Evolutionary conservation across 1,284 basidiomycete species (phyloP).

Genomic region (Pascua sp.): DNA sequence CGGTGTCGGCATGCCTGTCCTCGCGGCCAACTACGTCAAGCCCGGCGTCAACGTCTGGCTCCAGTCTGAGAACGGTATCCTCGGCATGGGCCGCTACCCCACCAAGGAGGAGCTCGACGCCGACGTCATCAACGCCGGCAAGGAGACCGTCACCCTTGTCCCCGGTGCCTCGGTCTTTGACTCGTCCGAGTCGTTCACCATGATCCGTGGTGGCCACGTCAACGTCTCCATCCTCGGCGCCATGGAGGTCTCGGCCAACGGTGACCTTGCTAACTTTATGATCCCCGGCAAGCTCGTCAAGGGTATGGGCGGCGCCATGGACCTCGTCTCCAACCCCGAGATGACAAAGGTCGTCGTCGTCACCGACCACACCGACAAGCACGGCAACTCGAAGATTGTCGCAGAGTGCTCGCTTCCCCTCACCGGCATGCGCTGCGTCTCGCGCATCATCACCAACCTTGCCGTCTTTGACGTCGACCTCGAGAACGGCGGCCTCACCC

Average conservation of each 20-base stretch:
- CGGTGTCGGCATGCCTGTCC: slow-evolving; percentile 83
- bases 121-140: slow-evolving; percentile 94
- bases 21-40: slow-evolving; percentile 77
- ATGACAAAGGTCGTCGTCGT: slow-evolving; percentile 58
- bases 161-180: slow-evolving; percentile 89
- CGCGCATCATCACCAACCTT: slow-evolving; percentile 87
- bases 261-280: slow-evolving; percentile 96
- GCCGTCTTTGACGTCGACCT: slow-evolving; percentile 85
- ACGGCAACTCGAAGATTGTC: slow-evolving; percentile 83
- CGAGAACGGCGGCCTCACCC: slow-evolving; percentile 60
- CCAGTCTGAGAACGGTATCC: slow-evolving; percentile 91
- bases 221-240: slow-evolving; percentile 86
- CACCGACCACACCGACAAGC: slow-evolving; percentile 67
- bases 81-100: slow-evolving; percentile 94
- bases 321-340: slow-evolving; percentile 88
- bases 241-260: slow-evolving; percentile 88
- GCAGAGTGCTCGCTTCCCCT: slow-evolving; percentile 77
- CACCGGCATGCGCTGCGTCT: slow-evolving; percentile 80
- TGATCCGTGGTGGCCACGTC: slow-evolving; percentile 95
- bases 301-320: slow-evolving; percentile 94
- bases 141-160: slow-evolving; percentile 88
- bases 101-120: slow-evolving; percentile 81
- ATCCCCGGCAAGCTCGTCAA: slow-evolving; percentile 89
- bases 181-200: slow-evolving; percentile 63
- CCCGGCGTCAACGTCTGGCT: slow-evolving; percentile 81